Percentiles rank a stretch among this genome's conserved stretches.
Evolutionary conservation across 148 eudicot genomes (phyloP).

Genomic region (Nepenthes mirabilis): DNA sequence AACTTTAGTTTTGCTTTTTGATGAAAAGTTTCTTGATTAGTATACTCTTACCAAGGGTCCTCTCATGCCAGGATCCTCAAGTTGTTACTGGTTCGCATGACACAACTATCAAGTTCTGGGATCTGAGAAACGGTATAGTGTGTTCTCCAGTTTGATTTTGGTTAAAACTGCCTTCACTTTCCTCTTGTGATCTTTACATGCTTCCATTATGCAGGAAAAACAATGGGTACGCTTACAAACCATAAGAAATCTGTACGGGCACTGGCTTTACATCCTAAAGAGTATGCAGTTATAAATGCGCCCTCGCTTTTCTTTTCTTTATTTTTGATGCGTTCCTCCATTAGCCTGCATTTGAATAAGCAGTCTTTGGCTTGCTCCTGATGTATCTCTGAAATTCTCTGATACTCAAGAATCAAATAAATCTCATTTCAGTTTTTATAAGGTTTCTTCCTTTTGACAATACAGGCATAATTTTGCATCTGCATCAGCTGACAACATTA

Average conservation of each 20-base stretch:
- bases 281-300: slow-evolving; percentile 31
- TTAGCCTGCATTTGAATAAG: background rate
- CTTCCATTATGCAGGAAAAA: slow-evolving; percentile 42
- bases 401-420: background rate
- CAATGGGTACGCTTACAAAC: slow-evolving; percentile 84
- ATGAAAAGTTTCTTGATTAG: background rate
- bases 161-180: too few species aligned
- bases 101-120: slow-evolving; percentile 92
- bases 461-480: slow-evolving; percentile 91
- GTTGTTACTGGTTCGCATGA: slow-evolving; percentile 96
- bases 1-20: background rate
- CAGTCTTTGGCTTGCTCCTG: background rate
- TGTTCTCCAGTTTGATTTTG: background rate
- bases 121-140: slow-evolving; percentile 60
- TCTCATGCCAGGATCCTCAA: slow-evolving; percentile 81
- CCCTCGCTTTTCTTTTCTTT: background rate
- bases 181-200: background rate
- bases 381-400: background rate
- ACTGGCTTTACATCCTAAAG: slow-evolving; percentile 85
- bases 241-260: slow-evolving; percentile 97
- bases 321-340: background rate
- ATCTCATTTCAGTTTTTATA: background rate
- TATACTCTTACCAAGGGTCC: slow-evolving; percentile 5
- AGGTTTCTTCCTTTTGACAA: slow-evolving; percentile 4
- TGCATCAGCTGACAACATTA: slow-evolving; percentile 95